Base-by-base conservation (phyloP, 352 stramenopile species). In the Phytophthora quininea region DNA sequence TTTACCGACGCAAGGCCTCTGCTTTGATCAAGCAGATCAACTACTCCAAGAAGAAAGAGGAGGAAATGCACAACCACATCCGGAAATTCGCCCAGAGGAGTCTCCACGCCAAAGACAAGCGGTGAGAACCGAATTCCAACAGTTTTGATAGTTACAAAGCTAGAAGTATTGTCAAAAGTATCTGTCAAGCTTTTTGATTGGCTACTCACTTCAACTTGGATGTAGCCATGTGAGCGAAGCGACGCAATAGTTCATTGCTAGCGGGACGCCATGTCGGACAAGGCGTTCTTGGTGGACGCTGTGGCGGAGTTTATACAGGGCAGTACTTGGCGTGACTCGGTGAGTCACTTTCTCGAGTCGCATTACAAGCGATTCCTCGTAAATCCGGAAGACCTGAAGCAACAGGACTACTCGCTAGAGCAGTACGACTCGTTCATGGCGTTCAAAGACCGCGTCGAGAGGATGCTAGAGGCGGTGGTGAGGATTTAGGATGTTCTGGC, bases 221-320 rank as follows among this genome's bases (percentile, higher is more conserved):
- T 60, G 38, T 67, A 72, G 52, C 45, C 58, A 67, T 64, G 45
- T 54, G 2, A 35, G 9, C 14, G 65, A 73, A 73, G 50, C 33
- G 59, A 64, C 54, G 64, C 64, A 14, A 55, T 38, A 1, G 12
- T 65, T 42, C 12, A 37, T 24, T 54, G 54, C 3, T 31, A 30
- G 35, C 10, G 35, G 35, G 35, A 40, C 1, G 29, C 19, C 35
- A 69, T 70, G 57, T 46, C 15, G 27, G 73, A 84, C n/a, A 90
- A 88, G 46, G 79, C 83, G 14, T 94, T 94, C 62, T 64, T 94
- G 37, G 67, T 94, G 48, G 86, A 92, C 57, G 86, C 84, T 0
- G 77, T 91, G 33, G 79, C 77, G 54, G 77, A 94, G 66, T 94
- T 91, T 56, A 59, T 94, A 38, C 75, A 91, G 66, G 81, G 79